A percentile compares a stretch with the other conserved stretches of the same genome.
Evolutionary conservation across 1,284 basidiomycete genomes (phyloP).

Genomic region (Hymenochaete sp.): DNA sequence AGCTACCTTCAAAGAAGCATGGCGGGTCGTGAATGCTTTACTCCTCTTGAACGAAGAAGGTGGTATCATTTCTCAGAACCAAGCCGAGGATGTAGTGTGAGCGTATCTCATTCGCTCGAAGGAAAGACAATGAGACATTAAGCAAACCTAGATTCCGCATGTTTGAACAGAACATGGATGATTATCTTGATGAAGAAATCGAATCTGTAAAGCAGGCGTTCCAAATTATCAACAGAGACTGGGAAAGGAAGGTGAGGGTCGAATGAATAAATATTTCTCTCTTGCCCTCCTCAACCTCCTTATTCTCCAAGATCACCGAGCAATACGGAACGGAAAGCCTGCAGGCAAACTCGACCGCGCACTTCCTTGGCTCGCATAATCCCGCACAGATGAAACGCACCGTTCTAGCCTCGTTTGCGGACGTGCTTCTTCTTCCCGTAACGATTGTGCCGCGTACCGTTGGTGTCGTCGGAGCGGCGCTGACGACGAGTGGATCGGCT

Average conservation of each 20-base stretch:
- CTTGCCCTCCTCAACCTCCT: slow-evolving; percentile 19
- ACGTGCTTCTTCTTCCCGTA: slow-evolving; percentile 84
- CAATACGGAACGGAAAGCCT: slow-evolving; percentile 18
- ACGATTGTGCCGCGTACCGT: slow-evolving; percentile 90
- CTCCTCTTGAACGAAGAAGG: slow-evolving; percentile 34
- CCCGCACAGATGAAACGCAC: slow-evolving; percentile 90
- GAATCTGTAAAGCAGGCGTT: slow-evolving; percentile 73
- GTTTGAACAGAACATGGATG: slow-evolving; percentile 94
- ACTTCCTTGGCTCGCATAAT: slow-evolving; percentile 79
- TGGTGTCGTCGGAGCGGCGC: slow-evolving; percentile 69
- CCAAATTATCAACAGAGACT: slow-evolving; percentile 67
- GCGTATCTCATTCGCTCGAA: slow-evolving; percentile 17
- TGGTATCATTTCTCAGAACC: slow-evolving; percentile 31
- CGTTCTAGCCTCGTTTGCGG: slow-evolving; percentile 86
- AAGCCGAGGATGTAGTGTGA: slow-evolving; percentile 79
- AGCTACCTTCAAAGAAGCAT: slow-evolving; percentile 82
- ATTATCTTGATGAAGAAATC: slow-evolving; percentile 91
- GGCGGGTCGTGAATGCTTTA: slow-evolving; percentile 78
- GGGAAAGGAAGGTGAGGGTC: slow-evolving; percentile 59
- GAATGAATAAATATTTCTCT: slow-evolving; percentile 21
- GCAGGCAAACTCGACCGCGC: slow-evolving; percentile 37
- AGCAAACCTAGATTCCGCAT: slow-evolving; percentile 63
- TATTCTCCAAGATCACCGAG: slow-evolving; percentile 12
- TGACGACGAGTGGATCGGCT: slow-evolving; percentile 61
- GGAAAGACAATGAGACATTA: slow-evolving; percentile 1